A percentile compares a stretch with the other conserved stretches of the same genome.
Conservation (phyloP, 192 early-diverging fungal genomes). For the Entomortierella parvispora region DNA sequence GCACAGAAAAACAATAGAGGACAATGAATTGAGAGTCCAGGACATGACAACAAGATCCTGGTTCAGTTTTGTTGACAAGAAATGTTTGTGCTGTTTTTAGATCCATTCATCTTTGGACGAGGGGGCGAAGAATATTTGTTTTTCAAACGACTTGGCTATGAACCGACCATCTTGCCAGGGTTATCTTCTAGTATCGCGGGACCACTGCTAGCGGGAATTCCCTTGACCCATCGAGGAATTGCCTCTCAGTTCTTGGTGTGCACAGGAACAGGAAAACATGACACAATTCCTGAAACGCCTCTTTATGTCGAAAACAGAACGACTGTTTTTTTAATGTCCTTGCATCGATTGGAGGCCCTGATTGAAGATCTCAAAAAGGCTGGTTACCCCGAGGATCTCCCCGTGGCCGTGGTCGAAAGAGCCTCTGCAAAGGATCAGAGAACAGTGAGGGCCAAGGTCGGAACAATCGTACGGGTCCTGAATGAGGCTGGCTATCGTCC, state of each 20-base stretch:
- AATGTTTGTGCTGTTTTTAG: constrained; percentile 40
- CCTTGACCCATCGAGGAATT: constrained; percentile 87
- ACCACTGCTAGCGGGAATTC: constrained; percentile 80
- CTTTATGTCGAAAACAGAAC: constrained; percentile 73
- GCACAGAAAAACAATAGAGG: not conserved
- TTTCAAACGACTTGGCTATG: constrained; percentile 75
- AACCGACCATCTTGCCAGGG: constrained; percentile 78
- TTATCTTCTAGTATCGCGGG: constrained; percentile 81
- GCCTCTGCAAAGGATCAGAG: constrained; percentile 82
- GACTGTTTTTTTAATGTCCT: constrained; percentile 86
- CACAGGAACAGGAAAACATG: constrained; percentile 79
- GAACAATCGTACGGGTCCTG: constrained; percentile 70
- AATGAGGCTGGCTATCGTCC: constrained; percentile 73
- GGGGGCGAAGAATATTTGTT: constrained; percentile 91
- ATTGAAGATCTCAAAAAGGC: constrained; percentile 63
- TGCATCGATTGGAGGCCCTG: constrained; percentile 74
- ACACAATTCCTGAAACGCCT: constrained; percentile 84
- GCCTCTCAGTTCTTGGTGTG: constrained; percentile 87
- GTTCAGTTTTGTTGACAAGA: no score
- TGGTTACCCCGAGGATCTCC: constrained; percentile 74
- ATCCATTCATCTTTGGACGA: constrained; percentile 94
- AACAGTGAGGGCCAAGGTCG: constrained; percentile 74
- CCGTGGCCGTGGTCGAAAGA: constrained; percentile 87
- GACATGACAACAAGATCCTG: no score
- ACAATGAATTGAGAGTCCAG: no score